Base-by-base conservation (phyloP, 2,329 filamentous ascomycete species). In the Davidsoniella neocaledoniae region DNA sequence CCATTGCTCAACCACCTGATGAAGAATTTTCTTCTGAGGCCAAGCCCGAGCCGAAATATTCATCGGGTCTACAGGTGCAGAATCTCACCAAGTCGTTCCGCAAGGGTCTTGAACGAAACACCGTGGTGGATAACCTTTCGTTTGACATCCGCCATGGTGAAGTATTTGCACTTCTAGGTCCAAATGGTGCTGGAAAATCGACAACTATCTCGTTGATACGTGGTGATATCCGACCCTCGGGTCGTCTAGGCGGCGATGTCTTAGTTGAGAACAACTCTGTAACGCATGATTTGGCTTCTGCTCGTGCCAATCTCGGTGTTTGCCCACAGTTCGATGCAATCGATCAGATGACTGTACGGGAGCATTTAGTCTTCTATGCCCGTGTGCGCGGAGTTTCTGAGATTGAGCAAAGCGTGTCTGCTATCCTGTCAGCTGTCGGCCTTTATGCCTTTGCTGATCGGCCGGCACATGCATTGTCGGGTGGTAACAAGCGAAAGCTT, bases 401-500 rank as follows among this genome's bases (percentile, higher is more conserved):
- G 55, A 70, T 91, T 1, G 69, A 81, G 16, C 74, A 86, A 62
- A 93, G 94, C 56, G 86, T 94, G 1, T 66, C 70, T 1, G 79
- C 83, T 26, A 78, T 94, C 4, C 70, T 94, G n/a, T 69, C 74
- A 36, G 87, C 87, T 1, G 87, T 94, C 1, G 86, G 87, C 0
- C 71, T 95, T 0, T 65, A 72, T 5, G 71, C 74, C 0, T 94
- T 87, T 65, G 68, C 75, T 2, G 70, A 76, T 6, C 76, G 86
- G 23, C 86, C 90, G 73, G 88, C 85, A 0, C 72, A 75, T 49
- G 82, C 83, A 43, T 72, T 95, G 0, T 90, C 83, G 0, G 88
- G 90, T 7, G 90, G 90, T 26, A 95, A 94, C 66, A 93, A 93
- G 67, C 74, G 88, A n/a, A 96, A 95, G 64, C 69, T 96, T 1